Evolutionary conservation across 306 rosid species (phyloP), one percentile per base, ranked within the genome.

Genomic region (Pyrus pyrifolia): DNA sequence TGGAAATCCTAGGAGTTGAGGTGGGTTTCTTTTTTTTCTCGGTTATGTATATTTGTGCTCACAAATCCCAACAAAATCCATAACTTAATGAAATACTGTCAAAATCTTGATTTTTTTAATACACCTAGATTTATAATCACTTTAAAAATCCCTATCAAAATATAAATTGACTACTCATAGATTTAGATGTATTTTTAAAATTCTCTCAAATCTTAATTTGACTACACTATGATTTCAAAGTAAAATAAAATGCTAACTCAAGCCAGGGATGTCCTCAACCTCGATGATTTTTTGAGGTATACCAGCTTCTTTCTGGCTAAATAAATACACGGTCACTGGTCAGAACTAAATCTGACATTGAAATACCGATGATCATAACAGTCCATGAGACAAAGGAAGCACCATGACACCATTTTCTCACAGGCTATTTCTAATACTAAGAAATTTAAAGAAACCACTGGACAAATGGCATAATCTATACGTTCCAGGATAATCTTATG

Each of bases 231-330:
- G 31, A 30, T 30, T 30, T 30, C 0, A 30, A 76, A 72, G 38
- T 70, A 77, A 62, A 82, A 46, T n/a, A 67, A 52, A 75, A 35
- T 30, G 82, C 97, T 91, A 85, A 96, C 99, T 86, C 84, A 96
- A 89, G 58, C 98, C 98, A 35, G 97, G 97, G 79, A 96, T 92
- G 63, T 92, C 99, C 81, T 90, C 89, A 44, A 89, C 89, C 85
- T 91, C 87, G 83, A 84, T 25, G 67, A 78, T 71, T 74, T 84
- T 96, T 79, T 87, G 87, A 42, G 99, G 96, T 79, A 89, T 68
- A 68, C 99, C 97, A 71, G 97, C 97, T 81, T 96, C 97, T 78
- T 88, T 91, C 98, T 95, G 96, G 80, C 85, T 66, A 74, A 29
- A 74, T 49, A 66, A 55, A 53, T 42, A 57, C 49, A 44, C 31